Evolutionary conservation across 202 grass and related monocot species (phyloP), one percentile per base, ranked within the genome.

Genomic region (Elaeis oleifera): DNA sequence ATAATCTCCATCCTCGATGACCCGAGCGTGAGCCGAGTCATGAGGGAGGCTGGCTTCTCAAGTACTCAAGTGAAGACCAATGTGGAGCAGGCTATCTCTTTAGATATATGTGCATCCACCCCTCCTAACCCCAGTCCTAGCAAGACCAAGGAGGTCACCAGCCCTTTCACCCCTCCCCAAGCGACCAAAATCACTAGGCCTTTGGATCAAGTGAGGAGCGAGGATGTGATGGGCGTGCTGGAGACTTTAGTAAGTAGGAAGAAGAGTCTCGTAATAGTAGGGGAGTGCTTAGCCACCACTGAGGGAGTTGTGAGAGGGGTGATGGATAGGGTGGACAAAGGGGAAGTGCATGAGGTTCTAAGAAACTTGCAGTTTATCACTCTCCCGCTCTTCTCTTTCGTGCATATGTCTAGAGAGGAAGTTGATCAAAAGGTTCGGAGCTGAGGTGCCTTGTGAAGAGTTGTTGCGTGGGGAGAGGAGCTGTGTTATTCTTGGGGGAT

Each of bases 1-100:
- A 78, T 91, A n/a, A 80, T 96, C 53, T 96, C 91, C 65, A 96
- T 96, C 74, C 87, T 96, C 25, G 91, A 96, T 49, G 91, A 96
- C 52, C 91, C 91, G 18, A 96, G 91, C 60, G 81, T 96, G 15
- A 90, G 87, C 77, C 70, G 91, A 56, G 91, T 90, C 25, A 96
- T 96, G 91, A 82, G 84, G 25, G 91, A 96, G 79, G 91, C 91
- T 9, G 91, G 91, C 4, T 90, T 96, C 78, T 90, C 91, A 29
- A 90, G 87, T 79, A 90, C 81, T 3, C 87, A 88, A 78, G 79
- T 96, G 19, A 96, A 96, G 80, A 75, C 70, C 68, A 90, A 88
- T 73, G 84, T 96, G 9, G 91, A 96, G 91, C 78, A 89, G 68
- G 82, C 79, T 24, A 79, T 90, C 53, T 78, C 84, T 58, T 79